Evolutionary conservation across 1,284 basidiomycete species (phyloP), one percentile per base, ranked within the genome.

Genomic region (Heterobasidion irregulare): DNA sequence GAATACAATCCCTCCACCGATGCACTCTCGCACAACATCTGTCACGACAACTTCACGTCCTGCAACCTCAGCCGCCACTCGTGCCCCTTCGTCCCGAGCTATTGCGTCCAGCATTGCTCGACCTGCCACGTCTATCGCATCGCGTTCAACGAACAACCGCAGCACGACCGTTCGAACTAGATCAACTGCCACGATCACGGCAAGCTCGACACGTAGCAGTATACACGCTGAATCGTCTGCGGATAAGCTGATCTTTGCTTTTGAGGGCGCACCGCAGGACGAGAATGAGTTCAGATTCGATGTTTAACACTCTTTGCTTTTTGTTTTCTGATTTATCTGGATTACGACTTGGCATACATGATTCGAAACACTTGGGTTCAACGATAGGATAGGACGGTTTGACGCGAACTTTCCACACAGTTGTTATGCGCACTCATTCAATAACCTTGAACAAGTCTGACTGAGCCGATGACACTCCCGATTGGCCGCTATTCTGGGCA

Each of bases 231-330:
- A 43, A 2, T 7, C 18, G 12, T 10, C 12, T 16, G 10, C 38
- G 26, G 50, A 56, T 8, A 53, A 53, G 12, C 35, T 53, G n/a
- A 26, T 56, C 44, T 44, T 61, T 12, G 44, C 35, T 19, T 61
- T 61, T 19, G 58, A 61, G 12, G 47, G 50, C 26, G 44, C 10
- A 16, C 43, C 33, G 35, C 38, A 19, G 47, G 50, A n/a, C 15
- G 33, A 47, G 15, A 47, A 56, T 16, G 60, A 61, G 44, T 59
- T 62, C 34, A 52, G 50, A 53, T 61, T 62, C 32, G 55, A 61
- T 18, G 48, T 62, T 7, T 54, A 32, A 50, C 0, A 0, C 19
- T 33, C 7, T 34, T 36, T 26, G 26, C 4, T 26, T 26, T 26
- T 26, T 26, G 26, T 26, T 26, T 26, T 26, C 26, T 26, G 26